phyloP scores from a whole-genome alignment of 1,284 basidiomycete species.

The Trichosporon sp. region DNA sequence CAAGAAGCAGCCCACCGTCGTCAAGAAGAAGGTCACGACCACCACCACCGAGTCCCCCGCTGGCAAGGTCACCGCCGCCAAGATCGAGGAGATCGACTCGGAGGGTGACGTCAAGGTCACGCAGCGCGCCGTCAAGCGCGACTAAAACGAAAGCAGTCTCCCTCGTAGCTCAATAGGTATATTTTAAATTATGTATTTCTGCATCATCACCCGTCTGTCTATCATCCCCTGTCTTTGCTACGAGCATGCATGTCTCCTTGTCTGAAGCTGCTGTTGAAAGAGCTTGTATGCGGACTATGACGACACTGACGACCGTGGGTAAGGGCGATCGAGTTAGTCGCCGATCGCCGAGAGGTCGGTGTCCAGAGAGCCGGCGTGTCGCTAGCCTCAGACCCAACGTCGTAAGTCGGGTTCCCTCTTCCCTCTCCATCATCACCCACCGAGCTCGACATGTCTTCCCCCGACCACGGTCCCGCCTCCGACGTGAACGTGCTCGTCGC shows the following conservation, averaged over 20 bases:
- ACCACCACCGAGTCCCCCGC: conserved; percentile 31
- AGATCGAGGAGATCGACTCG: conserved; percentile 26
- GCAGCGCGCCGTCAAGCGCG: conserved; percentile 33
- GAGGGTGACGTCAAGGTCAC: conserved; percentile 26
- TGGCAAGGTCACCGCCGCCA: conserved; percentile 23
- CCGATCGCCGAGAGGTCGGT: not conserved
- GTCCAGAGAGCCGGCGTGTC: too few relatives aligned
- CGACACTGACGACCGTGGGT: not conserved
- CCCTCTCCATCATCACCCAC: not conserved
- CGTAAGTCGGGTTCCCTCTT: too few relatives aligned
- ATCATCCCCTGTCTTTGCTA: too few relatives aligned
- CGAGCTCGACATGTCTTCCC: not conserved
- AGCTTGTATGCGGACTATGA: not conserved
- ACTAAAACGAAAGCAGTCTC: not conserved
- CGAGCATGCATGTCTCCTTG: not conserved
- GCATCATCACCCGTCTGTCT: too few relatives aligned
- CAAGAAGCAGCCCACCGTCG: conserved; percentile 23
- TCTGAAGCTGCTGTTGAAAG: not conserved
- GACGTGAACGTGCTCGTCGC: not conserved
- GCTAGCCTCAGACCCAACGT: too few relatives aligned
- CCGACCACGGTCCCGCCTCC: too few relatives aligned
- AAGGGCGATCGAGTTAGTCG: not conserved
- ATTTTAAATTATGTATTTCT: conserved; percentile 6
- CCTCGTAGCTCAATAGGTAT: conserved; percentile 4
- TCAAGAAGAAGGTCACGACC: conserved; percentile 44